Evolutionary conservation across 768 basidiomycete species (phyloP), one percentile per base, ranked within the genome.

Genomic region (Rhodosporidiobolus odoratus): DNA sequence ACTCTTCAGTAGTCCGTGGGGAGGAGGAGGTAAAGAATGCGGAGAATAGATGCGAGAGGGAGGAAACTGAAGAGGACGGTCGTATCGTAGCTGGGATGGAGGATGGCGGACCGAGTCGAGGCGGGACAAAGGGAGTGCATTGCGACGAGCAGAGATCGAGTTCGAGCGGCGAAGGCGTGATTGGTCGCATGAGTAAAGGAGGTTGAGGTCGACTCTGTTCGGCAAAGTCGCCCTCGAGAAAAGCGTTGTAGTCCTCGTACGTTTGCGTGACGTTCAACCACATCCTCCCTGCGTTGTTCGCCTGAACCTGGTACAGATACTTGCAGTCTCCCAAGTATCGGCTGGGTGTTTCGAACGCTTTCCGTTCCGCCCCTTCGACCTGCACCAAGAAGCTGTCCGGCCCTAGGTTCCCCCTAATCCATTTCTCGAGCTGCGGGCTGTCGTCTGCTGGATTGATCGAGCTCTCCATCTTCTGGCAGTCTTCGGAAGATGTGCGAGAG

Each of bases 291-390:
- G 56, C 17, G 48, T 66, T 66, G 52, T 50, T 48, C 15, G 66
- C 27, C 4, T 57, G 38, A 43, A 71, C 66, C n/a, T 52, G 47
- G 35, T 52, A 71, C 16, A 37, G 23, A 50, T 71, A 71, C 27
- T 50, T 17, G 56, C 70, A 71, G 3, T 47, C 50, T 15, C 48
- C 56, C 4, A 30, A 25, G 50, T 66, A 71, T 19, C 30, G 7
- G 12, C 35, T 47, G 30, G 70, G 70, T 7, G 40, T 47, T 15
- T 63, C 58, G 25, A 62, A 30, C 17, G 58, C 60, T 34, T n/a
- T 16, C 15, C 70, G 21, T 30, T 71, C 70, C 3, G 70, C 70
- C 38, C 70, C 70, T 25, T 71, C 70, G 16, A 66, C n/a, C 30
- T 61, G 59, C 32, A 66, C 32, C 32, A 62, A 41, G 34, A 71